Evolutionary conservation across 495 filamentous ascomycete genomes (phyloP).

Genomic region (Letharia lupina): DNA sequence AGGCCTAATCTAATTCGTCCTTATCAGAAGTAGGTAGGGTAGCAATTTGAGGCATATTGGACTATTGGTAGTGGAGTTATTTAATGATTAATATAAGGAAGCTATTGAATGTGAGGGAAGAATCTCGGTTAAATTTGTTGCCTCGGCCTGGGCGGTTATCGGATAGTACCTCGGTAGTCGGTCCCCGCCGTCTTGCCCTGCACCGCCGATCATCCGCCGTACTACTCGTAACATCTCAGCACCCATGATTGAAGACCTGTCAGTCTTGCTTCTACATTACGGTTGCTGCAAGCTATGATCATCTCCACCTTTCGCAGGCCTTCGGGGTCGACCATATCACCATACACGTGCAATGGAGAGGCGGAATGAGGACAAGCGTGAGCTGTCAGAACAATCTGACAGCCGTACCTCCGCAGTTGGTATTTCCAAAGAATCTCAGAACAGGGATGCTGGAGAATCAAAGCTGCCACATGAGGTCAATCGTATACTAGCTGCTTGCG

Average conservation of each 20-base stretch:
- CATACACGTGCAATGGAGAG: not conserved
- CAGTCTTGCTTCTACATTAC: not conserved
- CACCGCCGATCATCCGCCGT: not conserved
- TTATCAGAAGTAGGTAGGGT: too few species aligned
- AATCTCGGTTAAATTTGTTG: too few species aligned
- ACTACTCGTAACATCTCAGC: not conserved
- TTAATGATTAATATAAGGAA: too few species aligned
- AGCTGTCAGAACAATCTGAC: not conserved
- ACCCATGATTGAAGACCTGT: not conserved
- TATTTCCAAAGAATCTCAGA: slow-evolving; percentile 2
- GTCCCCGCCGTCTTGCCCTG: not conserved
- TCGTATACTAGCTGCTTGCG: slow-evolving; percentile 49
- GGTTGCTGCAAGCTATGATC: not conserved
- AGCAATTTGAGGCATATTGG: too few species aligned
- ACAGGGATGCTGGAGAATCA: slow-evolving; percentile 4
- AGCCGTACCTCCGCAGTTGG: not conserved
- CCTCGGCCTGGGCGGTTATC: too few species aligned
- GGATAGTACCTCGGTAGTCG: not conserved
- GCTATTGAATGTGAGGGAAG: too few species aligned
- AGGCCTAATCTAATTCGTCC: too few species aligned
- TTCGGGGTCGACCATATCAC: not conserved
- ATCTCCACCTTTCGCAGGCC: not conserved
- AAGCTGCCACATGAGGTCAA: slow-evolving; percentile 10
- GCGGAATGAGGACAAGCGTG: not conserved
- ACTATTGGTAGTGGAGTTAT: too few species aligned